phyloP scores from a whole-genome alignment of 2,329 filamentous ascomycete genomes.

The Nemania sp. region DNA sequence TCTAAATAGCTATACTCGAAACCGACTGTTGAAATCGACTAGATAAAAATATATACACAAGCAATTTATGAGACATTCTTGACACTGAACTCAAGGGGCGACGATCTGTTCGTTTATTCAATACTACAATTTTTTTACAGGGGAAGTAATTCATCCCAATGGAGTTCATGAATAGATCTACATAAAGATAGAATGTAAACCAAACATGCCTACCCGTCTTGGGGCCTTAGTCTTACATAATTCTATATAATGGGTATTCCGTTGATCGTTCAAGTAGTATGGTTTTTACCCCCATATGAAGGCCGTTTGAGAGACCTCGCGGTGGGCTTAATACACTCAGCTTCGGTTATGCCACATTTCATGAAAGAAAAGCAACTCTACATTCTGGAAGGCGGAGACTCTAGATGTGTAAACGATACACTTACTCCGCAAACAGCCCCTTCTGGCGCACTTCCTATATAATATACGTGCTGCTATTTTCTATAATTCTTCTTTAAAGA shows the following conservation, averaged over 20 bases:
- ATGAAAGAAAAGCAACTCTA: neutral
- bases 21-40: too few species aligned
- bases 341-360: neutral
- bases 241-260: neutral
- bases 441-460: too few species aligned
- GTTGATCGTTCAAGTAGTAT: too few species aligned
- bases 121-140: too few species aligned
- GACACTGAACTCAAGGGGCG: too few species aligned
- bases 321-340: neutral
- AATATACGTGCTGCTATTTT: slow-evolving; percentile 38
- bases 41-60: too few species aligned
- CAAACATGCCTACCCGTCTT: neutral
- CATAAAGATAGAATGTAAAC: neutral
- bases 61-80: too few species aligned
- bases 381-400: neutral
- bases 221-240: neutral
- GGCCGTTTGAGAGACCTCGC: neutral
- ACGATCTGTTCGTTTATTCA: too few species aligned
- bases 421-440: neutral
- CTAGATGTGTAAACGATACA: neutral
- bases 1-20: too few species aligned
- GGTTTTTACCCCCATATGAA: too few species aligned
- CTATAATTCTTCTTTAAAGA: slow-evolving; percentile 67
- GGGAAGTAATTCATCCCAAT: too few species aligned
- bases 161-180: neutral